phyloP scores from a whole-genome alignment of 2,329 filamentous ascomycete species.

The Iodosphaeria phyllophila region DNA sequence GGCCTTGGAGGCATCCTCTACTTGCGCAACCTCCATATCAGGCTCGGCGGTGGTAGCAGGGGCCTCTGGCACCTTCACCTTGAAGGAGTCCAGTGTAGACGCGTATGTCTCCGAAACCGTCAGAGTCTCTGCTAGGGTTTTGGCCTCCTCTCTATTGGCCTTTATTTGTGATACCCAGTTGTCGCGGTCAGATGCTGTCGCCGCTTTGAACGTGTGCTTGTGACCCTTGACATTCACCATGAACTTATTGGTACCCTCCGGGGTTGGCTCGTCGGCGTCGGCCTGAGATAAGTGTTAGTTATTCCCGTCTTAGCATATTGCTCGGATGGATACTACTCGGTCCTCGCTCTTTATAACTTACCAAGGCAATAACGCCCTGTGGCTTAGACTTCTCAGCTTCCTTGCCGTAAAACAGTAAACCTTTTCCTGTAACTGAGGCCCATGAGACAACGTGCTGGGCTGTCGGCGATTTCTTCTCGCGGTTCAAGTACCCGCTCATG shows the following conservation, averaged over 20 bases:
- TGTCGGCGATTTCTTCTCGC: constrained; percentile 62
- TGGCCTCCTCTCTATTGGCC: constrained; percentile 67
- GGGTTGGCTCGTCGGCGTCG: constrained; percentile 50
- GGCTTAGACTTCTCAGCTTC: constrained; percentile 68
- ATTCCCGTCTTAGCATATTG: too few relatives aligned
- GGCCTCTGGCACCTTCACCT: constrained; percentile 30
- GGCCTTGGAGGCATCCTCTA: constrained; percentile 5
- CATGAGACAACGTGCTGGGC: constrained; percentile 71
- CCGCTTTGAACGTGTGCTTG: constrained; percentile 88
- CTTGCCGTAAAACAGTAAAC: constrained; percentile 82
- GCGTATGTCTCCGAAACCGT: constrained; percentile 77
- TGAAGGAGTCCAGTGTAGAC: constrained; percentile 54
- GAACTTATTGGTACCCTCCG: constrained; percentile 68
- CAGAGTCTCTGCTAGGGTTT: constrained; percentile 56
- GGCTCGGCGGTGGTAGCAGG: constrained; percentile 17
- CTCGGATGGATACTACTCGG: not conserved
- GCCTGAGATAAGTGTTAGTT: constrained; percentile 19
- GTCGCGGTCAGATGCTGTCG: constrained; percentile 58
- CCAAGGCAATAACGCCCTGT: constrained; percentile 67
- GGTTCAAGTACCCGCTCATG: constrained; percentile 61
- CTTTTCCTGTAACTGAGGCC: constrained; percentile 88
- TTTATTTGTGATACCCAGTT: constrained; percentile 81
- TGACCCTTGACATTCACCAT: constrained; percentile 67
- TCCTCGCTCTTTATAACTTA: constrained; percentile 25
- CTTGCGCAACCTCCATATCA: constrained; percentile 13